phyloP scores from a whole-genome alignment of 1,139 yeast species.

The Candida buenavistaensis region DNA sequence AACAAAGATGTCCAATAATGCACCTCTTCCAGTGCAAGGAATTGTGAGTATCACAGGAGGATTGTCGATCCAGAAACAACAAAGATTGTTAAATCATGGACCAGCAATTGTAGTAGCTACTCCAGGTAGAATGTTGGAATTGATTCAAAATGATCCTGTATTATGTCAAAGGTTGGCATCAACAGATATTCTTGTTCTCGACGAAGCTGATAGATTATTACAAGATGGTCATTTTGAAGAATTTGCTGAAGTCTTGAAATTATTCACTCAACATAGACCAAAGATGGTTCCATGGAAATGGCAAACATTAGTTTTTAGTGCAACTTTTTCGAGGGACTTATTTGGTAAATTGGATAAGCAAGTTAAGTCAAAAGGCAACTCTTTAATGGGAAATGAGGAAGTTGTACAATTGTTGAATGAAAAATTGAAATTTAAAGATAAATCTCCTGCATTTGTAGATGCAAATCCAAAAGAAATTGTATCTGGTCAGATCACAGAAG shows the following conservation, averaged over 20 bases:
- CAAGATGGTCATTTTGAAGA: constrained; percentile 98
- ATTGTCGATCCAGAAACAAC: constrained; percentile 88
- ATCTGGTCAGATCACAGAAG: constrained; percentile 75
- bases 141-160: constrained; percentile 63
- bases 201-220: constrained; percentile 95
- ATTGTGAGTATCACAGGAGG: constrained; percentile 93
- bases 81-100: constrained; percentile 67
- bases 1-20: constrained; percentile 56
- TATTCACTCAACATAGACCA: constrained; percentile 44
- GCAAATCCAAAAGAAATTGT: constrained; percentile 86
- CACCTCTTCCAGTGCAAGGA: constrained; percentile 56
- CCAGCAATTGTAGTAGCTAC: constrained; percentile 92
- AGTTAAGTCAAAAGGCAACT: constrained; percentile 30
- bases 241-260: constrained; percentile 74
- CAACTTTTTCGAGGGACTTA: constrained; percentile 84
- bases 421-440: constrained; percentile 60
- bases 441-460: constrained; percentile 67
- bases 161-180: constrained; percentile 57
- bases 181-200: constrained; percentile 75
- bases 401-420: constrained; percentile 56
- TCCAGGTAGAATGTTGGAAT: constrained; percentile 90
- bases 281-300: constrained; percentile 50
- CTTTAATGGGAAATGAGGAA: constrained; percentile 50
- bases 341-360: constrained; percentile 64
- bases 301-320: constrained; percentile 93